Evolutionary conservation across 805 yeast species (phyloP), one percentile per base, ranked within the genome.

Genomic region (Candida sanyiensis): DNA sequence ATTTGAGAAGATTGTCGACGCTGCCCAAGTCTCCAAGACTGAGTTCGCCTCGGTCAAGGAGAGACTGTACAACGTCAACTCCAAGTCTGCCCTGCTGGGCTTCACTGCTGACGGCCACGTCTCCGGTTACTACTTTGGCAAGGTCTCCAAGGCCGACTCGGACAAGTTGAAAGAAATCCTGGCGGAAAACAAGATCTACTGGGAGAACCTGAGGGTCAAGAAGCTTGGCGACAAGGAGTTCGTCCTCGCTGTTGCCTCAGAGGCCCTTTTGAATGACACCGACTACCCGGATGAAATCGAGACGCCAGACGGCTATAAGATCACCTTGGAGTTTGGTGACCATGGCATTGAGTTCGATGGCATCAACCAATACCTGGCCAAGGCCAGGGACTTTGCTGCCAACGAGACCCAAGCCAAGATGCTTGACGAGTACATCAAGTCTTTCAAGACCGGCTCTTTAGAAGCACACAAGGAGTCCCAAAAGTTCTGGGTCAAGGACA

Each of bases 381-480:
- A 69, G 40, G 95, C 95, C 2, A 64, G 62, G 44, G 63, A 74
- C 37, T 65, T 67, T 53, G 85, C 78, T 15, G 88, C 93, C 33
- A 86, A 86, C 57, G 83, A 76, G 28, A 80, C 75, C 22, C 93
- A 87, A 59, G 55, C 49, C 11, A 69, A 73, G 40, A 77, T 87
- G 86, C 58, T 86, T 24, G 73, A 69, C 8, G 64, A 72, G 33
- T 87, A 87, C 57, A 71, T 76, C 39, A 73, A 74, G 33, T 75
- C 93, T 10, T 87, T 87, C 61, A 62, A 69, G 47, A 78, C 90
- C 11, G 96, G 96, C 16, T 81, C 90, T 5, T 80, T 86, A 77
- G 75, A 78, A 46, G 84, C 89, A 9, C 96, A 87, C 61, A 83
- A 83, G 53, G 75, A 82, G 42, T 82, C 96, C 1, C 96, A 87